Percentiles rank a stretch among this genome's conserved stretches.
Evolutionary conservation across 1,139 yeast species (phyloP).

Genomic region (Yamadazyma conglobata): DNA sequence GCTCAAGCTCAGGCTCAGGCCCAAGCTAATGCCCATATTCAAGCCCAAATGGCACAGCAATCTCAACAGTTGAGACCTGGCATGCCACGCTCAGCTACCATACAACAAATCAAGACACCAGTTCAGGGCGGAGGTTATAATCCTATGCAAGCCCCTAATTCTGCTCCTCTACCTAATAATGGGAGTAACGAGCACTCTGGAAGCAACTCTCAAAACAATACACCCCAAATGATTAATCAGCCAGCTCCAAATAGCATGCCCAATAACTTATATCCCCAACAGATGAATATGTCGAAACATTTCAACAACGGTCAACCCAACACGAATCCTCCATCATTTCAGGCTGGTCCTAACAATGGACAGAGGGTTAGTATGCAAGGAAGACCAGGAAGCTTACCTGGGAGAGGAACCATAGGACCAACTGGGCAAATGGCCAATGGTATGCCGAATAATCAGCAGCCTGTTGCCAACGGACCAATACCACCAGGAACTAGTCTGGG

Average conservation of each 20-base stretch:
- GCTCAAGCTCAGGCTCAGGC: slow-evolving; percentile 5
- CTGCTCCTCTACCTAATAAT: slow-evolving; percentile 24
- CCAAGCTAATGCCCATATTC: slow-evolving; percentile 6
- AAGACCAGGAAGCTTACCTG: slow-evolving; percentile 1
- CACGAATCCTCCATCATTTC: slow-evolving; percentile 1
- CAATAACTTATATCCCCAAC: slow-evolving; percentile 4
- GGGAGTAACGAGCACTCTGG: slow-evolving; percentile 16
- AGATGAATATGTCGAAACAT: slow-evolving; percentile 2
- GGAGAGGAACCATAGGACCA: slow-evolving; percentile 1
- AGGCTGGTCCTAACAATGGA: background rate
- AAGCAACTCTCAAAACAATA: slow-evolving; percentile 23
- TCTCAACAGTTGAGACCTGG: slow-evolving; percentile 19
- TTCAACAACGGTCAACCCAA: background rate
- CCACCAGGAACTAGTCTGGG: slow-evolving; percentile 8
- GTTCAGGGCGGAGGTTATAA: slow-evolving; percentile 6
- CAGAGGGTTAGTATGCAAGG: slow-evolving; percentile 1
- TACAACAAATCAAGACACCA: slow-evolving; percentile 17
- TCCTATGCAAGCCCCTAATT: slow-evolving; percentile 20
- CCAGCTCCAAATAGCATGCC: slow-evolving; percentile 10
- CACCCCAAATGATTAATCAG: slow-evolving; percentile 28
- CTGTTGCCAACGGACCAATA: background rate
- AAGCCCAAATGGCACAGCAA: slow-evolving; percentile 11
- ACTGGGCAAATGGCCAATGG: background rate
- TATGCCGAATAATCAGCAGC: background rate
- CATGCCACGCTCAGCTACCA: slow-evolving; percentile 20